These are phyloP conservation scores for Atkinsonella hypoxylon DNA, from an alignment of 2,329 filamentous ascomycete species.

Conservation along the genomic window DNA sequence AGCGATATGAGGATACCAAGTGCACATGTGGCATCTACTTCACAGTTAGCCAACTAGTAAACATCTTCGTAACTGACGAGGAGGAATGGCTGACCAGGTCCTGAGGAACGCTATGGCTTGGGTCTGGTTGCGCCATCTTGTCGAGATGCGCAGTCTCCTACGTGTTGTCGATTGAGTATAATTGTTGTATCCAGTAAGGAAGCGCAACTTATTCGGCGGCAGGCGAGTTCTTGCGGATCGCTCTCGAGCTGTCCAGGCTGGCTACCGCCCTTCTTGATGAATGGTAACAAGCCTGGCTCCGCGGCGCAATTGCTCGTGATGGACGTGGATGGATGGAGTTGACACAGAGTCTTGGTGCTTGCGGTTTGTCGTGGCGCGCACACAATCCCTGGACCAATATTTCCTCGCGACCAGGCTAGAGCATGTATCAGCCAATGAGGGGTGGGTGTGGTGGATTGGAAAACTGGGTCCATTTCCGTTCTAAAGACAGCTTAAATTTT, in stretches of 20 bases:
- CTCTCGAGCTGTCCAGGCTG: background rate
- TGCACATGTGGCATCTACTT: conserved; percentile 75
- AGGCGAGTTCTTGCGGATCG: background rate
- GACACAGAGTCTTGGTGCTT: conserved; percentile 6
- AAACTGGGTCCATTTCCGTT: conserved; percentile 1
- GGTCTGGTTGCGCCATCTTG: conserved; percentile 29
- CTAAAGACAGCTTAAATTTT: background rate
- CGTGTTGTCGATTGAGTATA: background rate
- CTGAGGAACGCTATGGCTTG: conserved; percentile 29
- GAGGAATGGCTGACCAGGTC: conserved; percentile 24
- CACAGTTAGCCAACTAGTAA: conserved; percentile 10
- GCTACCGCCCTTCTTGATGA: background rate
- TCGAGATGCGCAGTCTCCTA: conserved; percentile 3
- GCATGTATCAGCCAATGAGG: conserved; percentile 15
- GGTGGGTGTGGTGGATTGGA: background rate
- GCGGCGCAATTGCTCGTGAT: conserved; percentile 9
- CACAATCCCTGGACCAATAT: conserved; percentile 22
- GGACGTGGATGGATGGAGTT: conserved; percentile 5
- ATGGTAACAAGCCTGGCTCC: conserved; percentile 2
- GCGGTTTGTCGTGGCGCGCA: conserved; percentile 5
- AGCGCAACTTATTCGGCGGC: background rate
- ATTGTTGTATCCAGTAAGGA: background rate
- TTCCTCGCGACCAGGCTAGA: conserved; percentile 26
- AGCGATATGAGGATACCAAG: conserved; percentile 72
- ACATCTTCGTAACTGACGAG: background rate